Evolutionary conservation across 202 grass and related monocot species (phyloP).

Genomic region (Carex arenaria): DNA sequence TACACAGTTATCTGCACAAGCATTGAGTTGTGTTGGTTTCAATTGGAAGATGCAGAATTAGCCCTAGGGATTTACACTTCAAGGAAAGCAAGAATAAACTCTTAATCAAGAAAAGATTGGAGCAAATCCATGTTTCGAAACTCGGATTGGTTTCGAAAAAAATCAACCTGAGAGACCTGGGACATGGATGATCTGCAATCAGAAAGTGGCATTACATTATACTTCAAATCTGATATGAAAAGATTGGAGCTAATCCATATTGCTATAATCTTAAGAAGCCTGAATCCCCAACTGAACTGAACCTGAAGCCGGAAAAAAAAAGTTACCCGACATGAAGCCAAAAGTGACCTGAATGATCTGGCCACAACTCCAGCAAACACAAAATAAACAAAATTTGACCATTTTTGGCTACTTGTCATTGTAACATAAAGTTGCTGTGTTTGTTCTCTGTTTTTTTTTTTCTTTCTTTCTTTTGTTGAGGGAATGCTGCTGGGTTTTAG

Average conservation of each 20-base stretch:
- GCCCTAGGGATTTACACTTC: neutral
- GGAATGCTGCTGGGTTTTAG: neutral
- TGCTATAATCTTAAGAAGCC: neutral
- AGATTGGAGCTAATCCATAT: neutral
- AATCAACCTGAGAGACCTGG: neutral
- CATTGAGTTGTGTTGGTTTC: constrained; percentile 1
- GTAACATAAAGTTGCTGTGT: neutral
- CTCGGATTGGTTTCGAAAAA: neutral
- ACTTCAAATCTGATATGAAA: neutral
- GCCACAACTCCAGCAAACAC: neutral
- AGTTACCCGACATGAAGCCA: neutral
- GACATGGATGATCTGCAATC: neutral
- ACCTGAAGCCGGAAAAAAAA: neutral
- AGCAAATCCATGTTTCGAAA: neutral
- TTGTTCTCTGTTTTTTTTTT: neutral
- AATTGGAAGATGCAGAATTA: neutral
- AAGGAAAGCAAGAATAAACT: neutral
- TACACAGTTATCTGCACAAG: neutral
- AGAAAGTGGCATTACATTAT: neutral
- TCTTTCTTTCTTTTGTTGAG: neutral
- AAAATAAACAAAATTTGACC: neutral
- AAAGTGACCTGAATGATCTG: neutral
- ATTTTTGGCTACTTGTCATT: neutral
- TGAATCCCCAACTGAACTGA: neutral
- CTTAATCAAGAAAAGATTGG: neutral